These are phyloP conservation scores for Galium porrigens DNA, from an alignment of 305 asterid species.

Conservation along the genomic window DNA sequence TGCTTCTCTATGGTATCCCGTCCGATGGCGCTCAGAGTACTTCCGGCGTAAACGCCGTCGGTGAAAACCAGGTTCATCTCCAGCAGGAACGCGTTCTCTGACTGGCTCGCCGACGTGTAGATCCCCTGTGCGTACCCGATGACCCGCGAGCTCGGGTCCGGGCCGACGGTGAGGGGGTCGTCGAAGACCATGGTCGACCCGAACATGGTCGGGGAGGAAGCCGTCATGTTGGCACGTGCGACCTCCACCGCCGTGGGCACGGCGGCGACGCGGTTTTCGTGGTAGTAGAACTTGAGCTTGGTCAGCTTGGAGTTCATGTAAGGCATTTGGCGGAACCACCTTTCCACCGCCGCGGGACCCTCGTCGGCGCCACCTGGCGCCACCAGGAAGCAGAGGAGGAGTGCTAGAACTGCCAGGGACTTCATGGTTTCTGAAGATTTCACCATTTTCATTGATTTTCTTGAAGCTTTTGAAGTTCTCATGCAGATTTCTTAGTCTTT, in stretches of 20 bases:
- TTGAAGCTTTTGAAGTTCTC: neutral
- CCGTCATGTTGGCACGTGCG: conserved; percentile 17
- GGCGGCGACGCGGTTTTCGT: conserved; percentile 15
- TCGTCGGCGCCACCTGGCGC: neutral
- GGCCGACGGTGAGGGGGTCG: conserved; percentile 20
- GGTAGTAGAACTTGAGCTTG: conserved; percentile 23
- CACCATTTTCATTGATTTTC: no score
- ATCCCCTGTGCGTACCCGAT: conserved; percentile 24
- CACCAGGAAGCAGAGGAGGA: neutral
- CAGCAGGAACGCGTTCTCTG: conserved; percentile 12
- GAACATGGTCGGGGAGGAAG: conserved; percentile 13
- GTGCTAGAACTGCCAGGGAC: neutral
- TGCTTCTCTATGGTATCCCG: conserved; percentile 5
- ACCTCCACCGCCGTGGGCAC: conserved; percentile 15
- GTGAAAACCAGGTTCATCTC: conserved; percentile 20
- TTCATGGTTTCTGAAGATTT: neutral
- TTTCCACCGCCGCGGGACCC: conserved; percentile 17
- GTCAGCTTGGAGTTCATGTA: conserved; percentile 16
- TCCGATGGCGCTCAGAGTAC: conserved; percentile 21
- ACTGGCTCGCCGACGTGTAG: conserved; percentile 8
- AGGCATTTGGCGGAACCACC: conserved; percentile 20
- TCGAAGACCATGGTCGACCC: conserved; percentile 10
- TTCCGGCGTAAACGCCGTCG: conserved; percentile 17
- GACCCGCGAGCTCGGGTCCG: conserved; percentile 14
- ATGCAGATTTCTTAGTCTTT: neutral